phyloP scores from a whole-genome alignment of 2,329 filamentous ascomycete genomes.

The Zymoseptoria ardabiliae region DNA sequence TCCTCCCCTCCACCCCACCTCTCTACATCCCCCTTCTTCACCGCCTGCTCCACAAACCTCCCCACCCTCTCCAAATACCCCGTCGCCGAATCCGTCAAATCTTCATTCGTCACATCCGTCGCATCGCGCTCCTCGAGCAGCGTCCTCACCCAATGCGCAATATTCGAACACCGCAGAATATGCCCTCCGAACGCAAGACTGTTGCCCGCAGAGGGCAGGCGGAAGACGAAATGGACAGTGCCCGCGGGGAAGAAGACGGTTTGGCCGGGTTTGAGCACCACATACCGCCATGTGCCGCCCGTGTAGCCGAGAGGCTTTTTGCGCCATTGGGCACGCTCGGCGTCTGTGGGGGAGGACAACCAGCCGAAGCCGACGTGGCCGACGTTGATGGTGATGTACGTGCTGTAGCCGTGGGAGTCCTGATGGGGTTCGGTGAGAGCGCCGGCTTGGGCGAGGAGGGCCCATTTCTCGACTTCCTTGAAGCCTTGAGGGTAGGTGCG shows the following conservation, averaged over 20 bases:
- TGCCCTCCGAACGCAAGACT: slow-evolving; percentile 30
- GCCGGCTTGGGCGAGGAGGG: slow-evolving; percentile 27
- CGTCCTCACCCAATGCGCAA: slow-evolving; percentile 39
- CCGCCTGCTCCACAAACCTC: slow-evolving; percentile 23
- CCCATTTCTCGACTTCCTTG: slow-evolving; percentile 31
- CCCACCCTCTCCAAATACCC: slow-evolving; percentile 26
- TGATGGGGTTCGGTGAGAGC: slow-evolving; percentile 29
- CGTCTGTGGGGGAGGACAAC: slow-evolving; percentile 21
- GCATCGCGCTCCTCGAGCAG: slow-evolving; percentile 38
- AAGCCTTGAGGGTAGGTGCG: slow-evolving; percentile 24
- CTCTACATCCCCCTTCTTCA: slow-evolving; percentile 16
- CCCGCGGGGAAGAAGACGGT: slow-evolving; percentile 29
- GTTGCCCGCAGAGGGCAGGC: slow-evolving; percentile 23
- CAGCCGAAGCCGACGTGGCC: slow-evolving; percentile 28
- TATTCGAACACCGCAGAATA: slow-evolving; percentile 27
- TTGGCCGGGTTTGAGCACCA: slow-evolving; percentile 24
- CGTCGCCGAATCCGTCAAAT: slow-evolving; percentile 33
- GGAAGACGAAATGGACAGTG: slow-evolving; percentile 30
- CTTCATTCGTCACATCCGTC: slow-evolving; percentile 39
- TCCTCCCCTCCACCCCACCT: slow-evolving; percentile 24
- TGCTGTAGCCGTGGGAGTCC: slow-evolving; percentile 29
- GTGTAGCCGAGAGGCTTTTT: slow-evolving; percentile 13
- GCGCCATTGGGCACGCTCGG: slow-evolving; percentile 23
- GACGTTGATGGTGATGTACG: slow-evolving; percentile 29
- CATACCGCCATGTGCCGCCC: slow-evolving; percentile 26